phyloP scores from a whole-genome alignment of 768 basidiomycete species.

The Scleroderma bovista region DNA sequence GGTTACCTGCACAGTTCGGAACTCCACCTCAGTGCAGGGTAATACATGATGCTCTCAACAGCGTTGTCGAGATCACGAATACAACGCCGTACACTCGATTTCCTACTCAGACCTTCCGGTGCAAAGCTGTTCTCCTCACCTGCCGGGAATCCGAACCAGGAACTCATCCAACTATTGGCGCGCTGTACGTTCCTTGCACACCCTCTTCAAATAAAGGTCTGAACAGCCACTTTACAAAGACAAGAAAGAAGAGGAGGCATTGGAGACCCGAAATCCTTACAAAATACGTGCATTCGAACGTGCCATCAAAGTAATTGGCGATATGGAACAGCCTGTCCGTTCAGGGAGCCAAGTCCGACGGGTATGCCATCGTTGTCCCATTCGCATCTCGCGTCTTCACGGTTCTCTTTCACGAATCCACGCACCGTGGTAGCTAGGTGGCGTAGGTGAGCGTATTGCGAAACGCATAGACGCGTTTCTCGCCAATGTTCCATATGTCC shows the following conservation, averaged over 20 bases:
- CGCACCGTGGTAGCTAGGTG: conserved; percentile 21
- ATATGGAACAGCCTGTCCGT: conserved; percentile 38
- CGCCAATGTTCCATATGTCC: conserved; percentile 27
- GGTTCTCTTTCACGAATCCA: background rate
- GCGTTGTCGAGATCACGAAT: too few relatives aligned
- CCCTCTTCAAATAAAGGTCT: background rate
- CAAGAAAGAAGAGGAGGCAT: conserved; percentile 38
- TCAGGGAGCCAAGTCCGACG: conserved; percentile 36
- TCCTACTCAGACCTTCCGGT: background rate
- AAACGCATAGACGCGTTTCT: conserved; percentile 42
- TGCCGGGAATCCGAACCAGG: conserved; percentile 30
- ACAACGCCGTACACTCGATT: background rate
- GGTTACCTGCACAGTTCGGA: too few relatives aligned
- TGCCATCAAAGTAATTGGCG: conserved; percentile 40
- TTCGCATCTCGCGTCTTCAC: background rate
- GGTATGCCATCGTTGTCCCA: conserved; percentile 7
- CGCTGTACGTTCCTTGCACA: conserved; percentile 27
- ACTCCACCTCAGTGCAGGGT: too few relatives aligned
- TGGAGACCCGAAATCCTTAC: conserved; percentile 35
- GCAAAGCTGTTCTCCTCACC: conserved; percentile 13
- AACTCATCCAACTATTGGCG: conserved; percentile 36
- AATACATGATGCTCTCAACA: conserved; percentile 25
- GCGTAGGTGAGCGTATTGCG: conserved; percentile 36
- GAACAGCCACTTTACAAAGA: conserved; percentile 19
- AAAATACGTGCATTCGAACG: conserved; percentile 46